phyloP scores from a whole-genome alignment of 352 stramenopile species.

The Globisporangium okanoganense region DNA sequence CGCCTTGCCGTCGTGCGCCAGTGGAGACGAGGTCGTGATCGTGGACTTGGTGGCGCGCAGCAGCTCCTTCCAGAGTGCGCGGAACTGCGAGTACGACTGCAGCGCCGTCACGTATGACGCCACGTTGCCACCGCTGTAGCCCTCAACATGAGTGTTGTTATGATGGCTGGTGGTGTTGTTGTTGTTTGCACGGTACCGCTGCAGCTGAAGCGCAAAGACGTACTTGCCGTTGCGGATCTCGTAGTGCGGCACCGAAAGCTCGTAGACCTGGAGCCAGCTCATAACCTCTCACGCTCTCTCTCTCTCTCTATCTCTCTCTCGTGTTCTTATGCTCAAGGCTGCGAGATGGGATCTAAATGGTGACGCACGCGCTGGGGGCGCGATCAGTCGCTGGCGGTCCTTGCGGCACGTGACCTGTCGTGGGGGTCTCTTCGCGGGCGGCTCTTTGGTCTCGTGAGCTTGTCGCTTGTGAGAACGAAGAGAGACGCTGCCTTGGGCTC shows the following conservation, averaged over 20 bases:
- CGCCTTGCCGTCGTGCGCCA: constrained; percentile 10
- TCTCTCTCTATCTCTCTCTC: background rate
- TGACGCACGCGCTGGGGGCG: background rate
- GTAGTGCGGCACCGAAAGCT: constrained; percentile 40
- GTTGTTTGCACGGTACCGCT: constrained; percentile 23
- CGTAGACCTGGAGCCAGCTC: constrained; percentile 57
- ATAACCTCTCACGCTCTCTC: constrained; percentile 24
- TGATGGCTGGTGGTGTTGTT: constrained; percentile 23
- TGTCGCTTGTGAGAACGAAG: no score
- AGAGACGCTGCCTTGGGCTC: no score
- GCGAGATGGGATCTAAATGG: background rate
- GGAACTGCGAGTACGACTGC: constrained; percentile 63
- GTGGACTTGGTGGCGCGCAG: constrained; percentile 32
- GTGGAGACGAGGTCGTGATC: constrained; percentile 11
- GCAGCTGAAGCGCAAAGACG: constrained; percentile 44
- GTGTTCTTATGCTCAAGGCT: background rate
- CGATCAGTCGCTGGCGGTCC: no score
- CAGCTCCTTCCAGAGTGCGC: constrained; percentile 50
- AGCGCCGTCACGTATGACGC: constrained; percentile 21
- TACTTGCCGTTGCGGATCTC: constrained; percentile 39
- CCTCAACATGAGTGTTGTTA: background rate
- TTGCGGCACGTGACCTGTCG: no score
- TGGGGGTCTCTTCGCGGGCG: no score
- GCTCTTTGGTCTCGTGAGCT: no score
- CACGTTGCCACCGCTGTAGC: constrained; percentile 17